Evolutionary conservation across 352 stramenopile genomes (phyloP), one percentile per base, ranked within the genome.

Genomic region (Phytophthora hibernalis): DNA sequence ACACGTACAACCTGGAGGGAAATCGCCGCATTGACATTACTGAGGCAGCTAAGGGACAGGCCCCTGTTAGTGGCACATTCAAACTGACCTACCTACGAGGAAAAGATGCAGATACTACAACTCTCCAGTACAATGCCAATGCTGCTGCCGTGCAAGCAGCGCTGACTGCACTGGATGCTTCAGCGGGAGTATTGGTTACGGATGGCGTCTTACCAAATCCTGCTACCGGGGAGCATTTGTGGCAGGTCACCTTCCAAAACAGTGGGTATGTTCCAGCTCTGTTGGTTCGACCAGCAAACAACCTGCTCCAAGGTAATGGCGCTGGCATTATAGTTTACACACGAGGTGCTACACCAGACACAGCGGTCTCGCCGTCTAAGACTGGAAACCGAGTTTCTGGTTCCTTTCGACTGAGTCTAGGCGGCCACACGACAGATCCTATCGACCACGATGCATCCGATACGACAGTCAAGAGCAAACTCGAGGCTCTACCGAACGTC

Each of bases 371-470:
- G 2, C 38, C 53, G 9, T 98, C 93, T 20, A 76, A 85, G 1
- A 70, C 77, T 7, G 96, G 97, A 1, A 98, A 98, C 68, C 83
- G 92, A 50, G 72, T 99, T 0, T 79, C 70, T 0, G 96, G 97
- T 0, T 74, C 54, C 26, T 99, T 99, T 61, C 86, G 55, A 10
- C 69, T 99, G 43, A 87, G 74, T 18, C 76, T 98, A 1, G 86
- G 94, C 5, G 93, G 93, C 0, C 87, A 98, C 63, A 81, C 76
- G 0, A 98, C 96, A 9, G 81, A 89, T 3, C 50, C 16, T 1
- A 98, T 99, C 54, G 72, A 90, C 33, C 96, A 96, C 66, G 98
- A 99, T 61, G 88, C 92, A 8, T 96, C 93, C 1, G 91, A 98
- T 44, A 94, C 91, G 45, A 96, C 89, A 0, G 73, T 99, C 45